Evolutionary conservation across 2,329 filamentous ascomycete species (phyloP), one percentile per base, ranked within the genome.

Genomic region (Neofusicoccum laricinum): DNA sequence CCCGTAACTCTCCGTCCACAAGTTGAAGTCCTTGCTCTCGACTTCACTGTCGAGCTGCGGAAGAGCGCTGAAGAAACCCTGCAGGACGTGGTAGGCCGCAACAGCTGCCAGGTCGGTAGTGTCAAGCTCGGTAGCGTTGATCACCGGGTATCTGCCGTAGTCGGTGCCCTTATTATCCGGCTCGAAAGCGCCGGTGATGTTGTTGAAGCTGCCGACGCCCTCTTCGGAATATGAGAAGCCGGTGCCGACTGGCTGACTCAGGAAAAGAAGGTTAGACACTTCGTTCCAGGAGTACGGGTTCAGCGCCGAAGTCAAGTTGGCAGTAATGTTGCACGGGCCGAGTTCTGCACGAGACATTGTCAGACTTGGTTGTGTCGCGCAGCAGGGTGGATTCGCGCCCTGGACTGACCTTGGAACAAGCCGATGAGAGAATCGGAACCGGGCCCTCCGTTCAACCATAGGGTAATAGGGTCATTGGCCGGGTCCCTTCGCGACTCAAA

Each of bases 271-370:
- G 70, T 87, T 88, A 40, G 81, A 84, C 30, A 82, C 81, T 66
- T 86, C 82, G 68, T 81, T 86, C 84, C 85, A 89, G 8, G 81
- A 81, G 75, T 86, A 84, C 4, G 84, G 84, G 70, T 89, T 89
- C 71, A 78, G 48, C 62, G 71, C 50, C 17, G 70, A 76, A 4
- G 68, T 73, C 19, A 73, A 61, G 61, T 77, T 71, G 41, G 71
- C 71, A 5, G 73, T 76, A 30, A 81, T 70, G 64, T 74, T 74
- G 68, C 78, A 80, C 49, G 79, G 78, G 11, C 79, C 78, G 45
- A 77, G 71, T 49, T 59, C 63, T 64, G 30, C 70, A 77, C 11
- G 21, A 14, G 51, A 75, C 32, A 34, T 3, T 21, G 38, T 65
- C 32, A 57, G 64, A 11, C 2, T 8, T 21, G 17, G 14, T 17